Base-by-base conservation (phyloP, 2,329 filamentous ascomycete genomes). In the Trichoderma sp. region DNA sequence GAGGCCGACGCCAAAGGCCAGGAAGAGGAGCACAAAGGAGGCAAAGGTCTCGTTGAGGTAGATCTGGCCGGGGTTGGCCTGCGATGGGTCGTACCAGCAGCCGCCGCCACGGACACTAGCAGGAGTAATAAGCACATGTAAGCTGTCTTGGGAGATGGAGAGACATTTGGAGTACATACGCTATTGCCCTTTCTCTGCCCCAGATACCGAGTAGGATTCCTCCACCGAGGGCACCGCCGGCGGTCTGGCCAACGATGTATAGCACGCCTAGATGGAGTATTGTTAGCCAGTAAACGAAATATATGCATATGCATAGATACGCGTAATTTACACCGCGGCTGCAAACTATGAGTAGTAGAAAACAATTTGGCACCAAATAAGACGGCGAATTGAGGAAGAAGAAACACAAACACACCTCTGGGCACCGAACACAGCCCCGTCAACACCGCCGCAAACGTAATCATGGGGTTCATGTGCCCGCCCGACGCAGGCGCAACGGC, bases 381-480 rank as follows among this genome's bases (percentile, higher is more conserved):
- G 18, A n/a, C 2, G 39, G 18, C 7, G 4, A n/a, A 43, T 3
- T 8, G 7, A n/a, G 8, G 3, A 34, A 39, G 4, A 7, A 14
- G 24, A 56, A 16, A 18, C n/a, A n/a, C 13, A 56, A 16, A 18
- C n/a, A n/a, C 13, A 66, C 74, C 77, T 66, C 85, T 79, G 0
- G 85, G 80, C 14, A 86, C 77, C 1, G 83, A 83, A 24, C 82
- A 83, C 14, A 86, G 76, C 0, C 84, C 81, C 1, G 83, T 80
- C 28, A 85, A 81, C 69, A 87, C 83, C 2, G 84, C 85, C 3
- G 83, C 80, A 58, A 87, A 80, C 0, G 84, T 86, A 69, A 87
- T 85, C 37, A 83, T 76, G 1, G 85, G 85, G 71, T 85, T 87
- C 67, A 87, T 75, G 72, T 87, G 85, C 1, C 82, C 85, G 49